Base-by-base conservation (phyloP, 225 moss, liverwort and hornwort species). In the Physcomitrellopsis africana region DNA sequence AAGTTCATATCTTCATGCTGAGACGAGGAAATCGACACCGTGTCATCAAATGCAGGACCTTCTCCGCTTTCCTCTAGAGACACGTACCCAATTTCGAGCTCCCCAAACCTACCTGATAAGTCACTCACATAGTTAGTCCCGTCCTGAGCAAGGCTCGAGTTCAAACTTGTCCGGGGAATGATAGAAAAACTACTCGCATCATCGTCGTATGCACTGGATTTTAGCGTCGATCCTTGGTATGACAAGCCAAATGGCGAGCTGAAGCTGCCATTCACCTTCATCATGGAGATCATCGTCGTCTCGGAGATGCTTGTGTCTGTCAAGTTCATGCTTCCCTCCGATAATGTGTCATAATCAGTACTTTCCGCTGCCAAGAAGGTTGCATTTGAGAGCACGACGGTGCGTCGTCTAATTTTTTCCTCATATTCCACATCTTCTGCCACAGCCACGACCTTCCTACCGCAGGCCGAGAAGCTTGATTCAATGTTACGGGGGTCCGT, bases 141-240 rank as follows among this genome's bases (percentile, higher is more conserved):
- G 59, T 79, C 81, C 11, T 75, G 75, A 13, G 46, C 60, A 17
- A 72, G 70, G 72, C 87, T 87, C 0, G 87, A 84, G 45, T 84
- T 87, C 70, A 84, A 56, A 53, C 84, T 84, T 26, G 87, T 87
- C 12, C 87, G 67, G 18, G 87, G 84, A 11, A 87, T 48, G 11
- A 87, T 60, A 0, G 87, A 83, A 59, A 87, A 87, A 76, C 84
- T 87, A 49, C 87, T 87, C 0, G 87, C 87, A 14, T 87, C 87
- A 49, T 87, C 87, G 20, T 87, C 87, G 22, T 73, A 87, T 11
- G 84, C 79, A 12, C 84, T 87, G 1, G 87, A 87, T 67, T 77
- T 81, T 2, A 87, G 15, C 5, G 84, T 84, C 10, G 83, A 82
- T 9, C 81, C 81, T 9, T 76, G 79, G 46, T 74, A 87, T 12